phyloP scores from a whole-genome alignment of 169 alveolate species.

The Cryptosporidium viatorum region DNA sequence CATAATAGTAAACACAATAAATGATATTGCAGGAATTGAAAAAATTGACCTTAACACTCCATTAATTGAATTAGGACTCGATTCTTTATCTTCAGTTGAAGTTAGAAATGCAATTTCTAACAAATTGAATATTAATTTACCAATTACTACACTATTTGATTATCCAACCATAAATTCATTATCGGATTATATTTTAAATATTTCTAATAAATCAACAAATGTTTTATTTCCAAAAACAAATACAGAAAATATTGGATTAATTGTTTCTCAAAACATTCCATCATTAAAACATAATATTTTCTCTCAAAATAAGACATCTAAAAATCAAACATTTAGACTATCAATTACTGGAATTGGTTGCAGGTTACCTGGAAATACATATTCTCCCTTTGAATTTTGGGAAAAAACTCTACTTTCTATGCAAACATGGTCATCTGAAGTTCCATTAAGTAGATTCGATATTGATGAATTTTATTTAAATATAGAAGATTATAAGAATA shows the following conservation, averaged over 20 bases:
- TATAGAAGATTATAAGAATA: conserved; percentile 34
- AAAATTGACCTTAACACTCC: conserved; percentile 14
- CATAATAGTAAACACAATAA: conserved; percentile 14
- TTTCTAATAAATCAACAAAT: neutral
- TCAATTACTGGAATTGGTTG: conserved; percentile 68
- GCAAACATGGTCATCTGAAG: conserved; percentile 42
- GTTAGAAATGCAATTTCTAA: conserved; percentile 45
- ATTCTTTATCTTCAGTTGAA: conserved; percentile 71
- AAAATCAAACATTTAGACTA: neutral
- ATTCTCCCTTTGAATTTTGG: conserved; percentile 54
- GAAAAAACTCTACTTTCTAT: conserved; percentile 12
- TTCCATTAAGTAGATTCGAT: conserved; percentile 65
- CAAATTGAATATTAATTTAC: neutral
- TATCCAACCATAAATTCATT: conserved; percentile 42
- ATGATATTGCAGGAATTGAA: conserved; percentile 40
- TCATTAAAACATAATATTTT: conserved; percentile 25
- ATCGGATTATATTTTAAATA: conserved; percentile 12
- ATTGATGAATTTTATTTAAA: conserved; percentile 59
- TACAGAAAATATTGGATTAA: conserved; percentile 1
- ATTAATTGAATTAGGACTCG: conserved; percentile 29
- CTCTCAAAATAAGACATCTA: neutral
- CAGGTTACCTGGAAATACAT: conserved; percentile 43
- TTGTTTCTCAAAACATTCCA: conserved; percentile 23
- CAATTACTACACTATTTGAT: conserved; percentile 55
- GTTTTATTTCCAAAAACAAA: neutral